phyloP scores from a whole-genome alignment of 2,329 filamentous ascomycete species.

The Akanthomyces lecanii region DNA sequence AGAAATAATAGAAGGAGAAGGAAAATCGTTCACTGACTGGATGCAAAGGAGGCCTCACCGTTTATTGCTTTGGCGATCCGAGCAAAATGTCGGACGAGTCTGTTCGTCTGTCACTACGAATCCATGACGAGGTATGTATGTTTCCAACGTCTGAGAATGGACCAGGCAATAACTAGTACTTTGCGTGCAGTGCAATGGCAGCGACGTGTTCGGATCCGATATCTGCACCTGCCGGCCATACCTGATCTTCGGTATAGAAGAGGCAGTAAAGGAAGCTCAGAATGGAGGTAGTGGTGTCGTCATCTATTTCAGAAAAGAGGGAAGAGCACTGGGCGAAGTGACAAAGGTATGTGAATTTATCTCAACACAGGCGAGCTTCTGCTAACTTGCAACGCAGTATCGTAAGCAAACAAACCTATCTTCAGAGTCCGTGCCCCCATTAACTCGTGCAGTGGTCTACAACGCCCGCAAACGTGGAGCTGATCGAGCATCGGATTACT shows the following conservation, averaged over 20 bases:
- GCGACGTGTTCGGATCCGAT: constrained; percentile 95
- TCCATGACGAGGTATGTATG: constrained; percentile 61
- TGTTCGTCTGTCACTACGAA: constrained; percentile 73
- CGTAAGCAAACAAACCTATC: not conserved
- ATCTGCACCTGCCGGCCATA: constrained; percentile 97
- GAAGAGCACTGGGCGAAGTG: constrained; percentile 88
- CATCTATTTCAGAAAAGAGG: constrained; percentile 98
- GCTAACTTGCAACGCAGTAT: constrained; percentile 28
- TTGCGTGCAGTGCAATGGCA: constrained; percentile 71
- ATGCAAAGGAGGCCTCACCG: constrained; percentile 69
- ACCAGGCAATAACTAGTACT: not conserved
- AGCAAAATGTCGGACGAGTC: constrained; percentile 89
- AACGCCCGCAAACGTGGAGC: constrained; percentile 77
- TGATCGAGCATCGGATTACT: constrained; percentile 85
- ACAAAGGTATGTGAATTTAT: constrained; percentile 66
- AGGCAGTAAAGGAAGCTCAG: constrained; percentile 95
- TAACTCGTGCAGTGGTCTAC: constrained; percentile 51
- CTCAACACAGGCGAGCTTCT: constrained; percentile 8
- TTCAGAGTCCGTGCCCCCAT: not conserved
- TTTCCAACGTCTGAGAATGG: not conserved
- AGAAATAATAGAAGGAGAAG: not conserved
- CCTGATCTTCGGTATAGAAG: constrained; percentile 93
- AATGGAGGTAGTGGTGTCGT: constrained; percentile 90
- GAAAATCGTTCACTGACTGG: constrained; percentile 20
- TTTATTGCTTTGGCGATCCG: constrained; percentile 95